Evolutionary conservation across 352 stramenopile species (phyloP).

Genomic region (Phytophthora fragariae): DNA sequence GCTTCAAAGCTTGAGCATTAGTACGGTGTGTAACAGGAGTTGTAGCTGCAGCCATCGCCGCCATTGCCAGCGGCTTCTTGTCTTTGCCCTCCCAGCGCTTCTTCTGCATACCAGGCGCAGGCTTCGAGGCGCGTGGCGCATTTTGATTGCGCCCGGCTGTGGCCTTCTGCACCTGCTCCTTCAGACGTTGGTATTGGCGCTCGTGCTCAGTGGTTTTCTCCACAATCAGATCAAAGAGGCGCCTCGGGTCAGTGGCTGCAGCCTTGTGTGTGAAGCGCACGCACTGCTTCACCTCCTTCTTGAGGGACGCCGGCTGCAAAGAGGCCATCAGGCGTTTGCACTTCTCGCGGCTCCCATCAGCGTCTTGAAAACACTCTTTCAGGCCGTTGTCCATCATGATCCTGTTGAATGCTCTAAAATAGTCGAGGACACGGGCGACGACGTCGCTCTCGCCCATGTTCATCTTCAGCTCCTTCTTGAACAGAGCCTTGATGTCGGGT

Average conservation of each 20-base stretch:
- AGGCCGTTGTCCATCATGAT: constrained; percentile 7
- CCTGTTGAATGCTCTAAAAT: no score
- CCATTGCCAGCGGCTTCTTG: not conserved
- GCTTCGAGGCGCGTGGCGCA: not conserved
- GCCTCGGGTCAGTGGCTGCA: not conserved
- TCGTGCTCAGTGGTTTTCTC: constrained; percentile 11
- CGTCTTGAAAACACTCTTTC: not conserved
- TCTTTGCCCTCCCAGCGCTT: not conserved
- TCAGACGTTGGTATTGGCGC: not conserved
- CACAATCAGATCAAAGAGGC: constrained; percentile 9
- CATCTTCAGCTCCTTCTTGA: no score
- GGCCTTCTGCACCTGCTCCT: not conserved
- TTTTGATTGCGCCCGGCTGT: not conserved
- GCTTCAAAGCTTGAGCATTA: no score
- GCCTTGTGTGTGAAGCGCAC: constrained; percentile 1
- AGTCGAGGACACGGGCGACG: no score
- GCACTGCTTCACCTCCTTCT: constrained; percentile 12
- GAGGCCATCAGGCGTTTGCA: constrained; percentile 4
- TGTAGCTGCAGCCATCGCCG: no score
- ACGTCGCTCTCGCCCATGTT: no score
- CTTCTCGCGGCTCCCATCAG: not conserved
- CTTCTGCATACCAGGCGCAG: not conserved
- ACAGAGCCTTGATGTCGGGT: no score
- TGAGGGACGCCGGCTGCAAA: not conserved
- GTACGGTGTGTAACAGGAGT: no score